Conservation (phyloP, 176 grass and related monocot genomes). For the Microstegium vimineum region DNA sequence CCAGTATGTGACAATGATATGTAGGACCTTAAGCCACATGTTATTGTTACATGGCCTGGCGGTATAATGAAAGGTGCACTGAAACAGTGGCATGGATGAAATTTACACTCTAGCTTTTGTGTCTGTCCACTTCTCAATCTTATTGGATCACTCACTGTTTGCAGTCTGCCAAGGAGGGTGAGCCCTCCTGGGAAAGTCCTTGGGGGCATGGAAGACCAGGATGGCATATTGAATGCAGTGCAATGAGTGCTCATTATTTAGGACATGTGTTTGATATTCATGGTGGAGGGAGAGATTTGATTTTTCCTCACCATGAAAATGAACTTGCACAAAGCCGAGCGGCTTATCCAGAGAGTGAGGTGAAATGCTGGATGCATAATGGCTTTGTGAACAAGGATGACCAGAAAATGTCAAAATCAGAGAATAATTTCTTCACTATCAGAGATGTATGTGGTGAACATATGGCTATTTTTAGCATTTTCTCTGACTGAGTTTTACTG, state of each 20-base stretch:
- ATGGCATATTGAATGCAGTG: slow-evolving; percentile 84
- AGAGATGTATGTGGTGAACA: slow-evolving; percentile 53
- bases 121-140: background rate
- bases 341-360: slow-evolving; percentile 45
- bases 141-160: slow-evolving; percentile 6
- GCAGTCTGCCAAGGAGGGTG: slow-evolving; percentile 52
- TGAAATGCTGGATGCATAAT: slow-evolving; percentile 69
- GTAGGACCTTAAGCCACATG: background rate
- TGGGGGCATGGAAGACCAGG: slow-evolving; percentile 72
- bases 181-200: slow-evolving; percentile 56
- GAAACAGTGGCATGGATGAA: background rate
- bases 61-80: background rate
- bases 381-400: slow-evolving; percentile 60
- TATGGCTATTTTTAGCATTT: slow-evolving; percentile 19
- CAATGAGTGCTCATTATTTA: slow-evolving; percentile 60
- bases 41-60: background rate
- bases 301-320: slow-evolving; percentile 78
- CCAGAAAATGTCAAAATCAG: slow-evolving; percentile 77
- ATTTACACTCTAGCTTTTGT: background rate
- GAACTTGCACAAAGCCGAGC: slow-evolving; percentile 62
- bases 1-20: background rate
- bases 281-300: slow-evolving; percentile 68
- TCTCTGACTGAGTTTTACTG: background rate
- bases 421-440: slow-evolving; percentile 80
- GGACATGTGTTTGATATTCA: slow-evolving; percentile 67